These are phyloP conservation scores for Lachnellula subtilissima DNA, from an alignment of 2,329 filamentous ascomycete species.

Conservation along the genomic window DNA sequence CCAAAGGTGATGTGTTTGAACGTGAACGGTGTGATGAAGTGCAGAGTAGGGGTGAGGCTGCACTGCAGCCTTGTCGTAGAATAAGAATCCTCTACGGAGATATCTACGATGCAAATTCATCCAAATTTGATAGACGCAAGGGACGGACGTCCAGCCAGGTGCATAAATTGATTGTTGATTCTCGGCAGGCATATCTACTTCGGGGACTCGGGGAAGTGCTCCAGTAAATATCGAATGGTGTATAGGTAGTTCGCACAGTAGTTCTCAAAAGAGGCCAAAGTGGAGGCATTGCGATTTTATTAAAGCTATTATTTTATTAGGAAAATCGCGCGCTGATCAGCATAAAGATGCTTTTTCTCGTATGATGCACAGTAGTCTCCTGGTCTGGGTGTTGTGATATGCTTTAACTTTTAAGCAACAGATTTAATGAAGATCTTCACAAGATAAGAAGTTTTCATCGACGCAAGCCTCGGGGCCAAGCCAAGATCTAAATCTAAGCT, in stretches of 20 bases:
- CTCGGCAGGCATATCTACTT: background rate
- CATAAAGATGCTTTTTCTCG: too few relatives aligned
- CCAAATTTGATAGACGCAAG: background rate
- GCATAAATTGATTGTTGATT: background rate
- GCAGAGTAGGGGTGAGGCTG: slow-evolving; percentile 1
- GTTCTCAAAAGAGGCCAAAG: background rate
- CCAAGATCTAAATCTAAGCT: too few relatives aligned
- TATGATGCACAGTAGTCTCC: too few relatives aligned
- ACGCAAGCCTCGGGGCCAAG: too few relatives aligned
- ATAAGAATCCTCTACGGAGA: background rate
- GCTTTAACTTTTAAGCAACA: too few relatives aligned
- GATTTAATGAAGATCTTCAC: too few relatives aligned
- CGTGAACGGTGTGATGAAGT: slow-evolving; percentile 5
- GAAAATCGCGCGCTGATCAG: too few relatives aligned
- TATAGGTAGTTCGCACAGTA: background rate
- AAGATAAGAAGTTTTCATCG: too few relatives aligned
- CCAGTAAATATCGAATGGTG: background rate
- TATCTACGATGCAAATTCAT: background rate
- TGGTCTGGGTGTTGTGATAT: too few relatives aligned
- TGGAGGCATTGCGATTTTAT: too few relatives aligned
- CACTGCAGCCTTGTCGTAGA: background rate
- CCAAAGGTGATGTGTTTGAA: background rate
- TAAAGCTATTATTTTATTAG: too few relatives aligned
- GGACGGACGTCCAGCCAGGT: background rate
- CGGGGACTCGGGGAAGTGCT: background rate